Percentiles rank a stretch among this genome's conserved stretches.
Evolutionary conservation across 2,329 filamentous ascomycete species (phyloP).

Genomic region (Drechslera avenae): DNA sequence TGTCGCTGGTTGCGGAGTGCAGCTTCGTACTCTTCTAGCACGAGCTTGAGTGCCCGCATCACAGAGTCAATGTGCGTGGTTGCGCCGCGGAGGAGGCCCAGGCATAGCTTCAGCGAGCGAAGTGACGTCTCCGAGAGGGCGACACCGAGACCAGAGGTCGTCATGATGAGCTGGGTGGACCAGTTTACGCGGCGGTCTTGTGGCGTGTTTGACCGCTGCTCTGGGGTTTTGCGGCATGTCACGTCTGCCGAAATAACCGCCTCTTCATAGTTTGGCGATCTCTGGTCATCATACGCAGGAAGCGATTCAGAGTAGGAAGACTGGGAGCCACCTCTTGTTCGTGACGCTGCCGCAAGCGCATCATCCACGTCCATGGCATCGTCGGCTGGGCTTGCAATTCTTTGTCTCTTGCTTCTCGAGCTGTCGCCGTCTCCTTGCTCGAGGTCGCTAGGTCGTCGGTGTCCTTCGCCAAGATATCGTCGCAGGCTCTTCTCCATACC

Average conservation of each 20-base stretch:
- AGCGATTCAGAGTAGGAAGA: slow-evolving; percentile 74
- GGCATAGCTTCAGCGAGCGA: slow-evolving; percentile 80
- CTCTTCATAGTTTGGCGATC: slow-evolving; percentile 76
- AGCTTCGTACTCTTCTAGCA: slow-evolving; percentile 80
- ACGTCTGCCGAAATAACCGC: slow-evolving; percentile 39
- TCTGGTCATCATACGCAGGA: slow-evolving; percentile 81
- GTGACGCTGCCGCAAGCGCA: slow-evolving; percentile 33
- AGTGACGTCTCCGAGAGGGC: slow-evolving; percentile 90
- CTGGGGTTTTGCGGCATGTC: slow-evolving; percentile 32
- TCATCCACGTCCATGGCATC: slow-evolving; percentile 58
- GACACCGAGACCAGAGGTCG: slow-evolving; percentile 86
- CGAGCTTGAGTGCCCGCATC: slow-evolving; percentile 73
- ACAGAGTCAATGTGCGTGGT: slow-evolving; percentile 80
- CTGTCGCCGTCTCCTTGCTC: slow-evolving; percentile 48
- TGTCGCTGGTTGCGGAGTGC: slow-evolving; percentile 43
- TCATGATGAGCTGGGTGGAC: slow-evolving; percentile 85
- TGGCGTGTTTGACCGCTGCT: slow-evolving; percentile 28
- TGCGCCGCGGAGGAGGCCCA: slow-evolving; percentile 78
- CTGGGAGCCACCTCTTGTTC: slow-evolving; percentile 62
- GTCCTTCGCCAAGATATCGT: slow-evolving; percentile 71
- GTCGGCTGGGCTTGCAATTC: slow-evolving; percentile 47
- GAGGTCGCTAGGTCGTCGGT: slow-evolving; percentile 60
- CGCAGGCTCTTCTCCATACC: slow-evolving; percentile 86
- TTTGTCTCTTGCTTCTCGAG: slow-evolving; percentile 50
- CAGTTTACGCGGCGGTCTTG: slow-evolving; percentile 59